Conservation (phyloP, 2,329 filamentous ascomycete genomes). For the Talaromyces sp. region DNA sequence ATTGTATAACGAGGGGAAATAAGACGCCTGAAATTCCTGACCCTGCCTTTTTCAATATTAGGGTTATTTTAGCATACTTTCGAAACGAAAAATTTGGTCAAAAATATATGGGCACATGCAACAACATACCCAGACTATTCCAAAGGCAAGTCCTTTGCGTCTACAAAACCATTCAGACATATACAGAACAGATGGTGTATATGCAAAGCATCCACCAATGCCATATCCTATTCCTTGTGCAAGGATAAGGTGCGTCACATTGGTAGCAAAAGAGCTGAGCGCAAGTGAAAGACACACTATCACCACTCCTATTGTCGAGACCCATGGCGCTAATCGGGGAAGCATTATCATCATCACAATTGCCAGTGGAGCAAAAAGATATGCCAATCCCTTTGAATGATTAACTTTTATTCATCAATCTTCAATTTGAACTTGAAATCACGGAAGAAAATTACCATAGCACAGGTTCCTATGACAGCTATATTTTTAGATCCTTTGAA, state of each 20-base stretch:
- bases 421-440: background rate
- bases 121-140: conserved; percentile 48
- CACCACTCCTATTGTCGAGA: conserved; percentile 37
- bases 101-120: too few species aligned
- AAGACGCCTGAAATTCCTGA: conserved; percentile 36
- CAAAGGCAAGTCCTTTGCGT: conserved; percentile 54
- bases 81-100: background rate
- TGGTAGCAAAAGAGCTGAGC: conserved; percentile 43
- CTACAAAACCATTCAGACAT: conserved; percentile 56
- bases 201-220: conserved; percentile 50
- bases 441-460: conserved; percentile 48
- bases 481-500: conserved; percentile 12
- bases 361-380: conserved; percentile 26
- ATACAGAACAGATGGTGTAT: conserved; percentile 50
- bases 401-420: background rate
- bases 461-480: conserved; percentile 60
- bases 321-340: conserved; percentile 32
- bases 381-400: conserved; percentile 31
- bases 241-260: conserved; percentile 44
- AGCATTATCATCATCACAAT: conserved; percentile 35
- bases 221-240: conserved; percentile 45
- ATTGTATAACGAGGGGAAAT: conserved; percentile 34
- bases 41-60: conserved; percentile 24
- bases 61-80: background rate
- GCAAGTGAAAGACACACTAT: conserved; percentile 39